These are phyloP conservation scores for Xylaria bambusicola DNA, from an alignment of 495 filamentous ascomycete genomes.

Conservation along the genomic window DNA sequence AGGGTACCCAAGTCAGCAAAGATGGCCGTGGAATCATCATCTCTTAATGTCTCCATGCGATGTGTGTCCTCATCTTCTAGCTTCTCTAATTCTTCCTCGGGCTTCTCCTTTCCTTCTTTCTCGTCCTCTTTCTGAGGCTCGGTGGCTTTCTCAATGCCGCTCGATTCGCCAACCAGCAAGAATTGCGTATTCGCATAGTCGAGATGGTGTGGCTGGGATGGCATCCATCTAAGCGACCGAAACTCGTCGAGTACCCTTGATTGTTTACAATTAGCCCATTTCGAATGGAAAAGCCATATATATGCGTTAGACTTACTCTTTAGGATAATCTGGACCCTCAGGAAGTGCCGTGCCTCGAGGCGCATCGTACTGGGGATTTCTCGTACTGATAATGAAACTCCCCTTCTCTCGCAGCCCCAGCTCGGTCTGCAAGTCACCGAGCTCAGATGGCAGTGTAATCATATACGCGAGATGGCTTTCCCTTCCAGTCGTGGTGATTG, in stretches of 20 bases:
- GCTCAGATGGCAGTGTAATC: conserved; percentile 70
- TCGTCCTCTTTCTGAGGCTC: conserved; percentile 60
- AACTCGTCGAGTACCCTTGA: conserved; percentile 71
- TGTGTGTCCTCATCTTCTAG: conserved; percentile 46
- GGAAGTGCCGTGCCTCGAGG: conserved; percentile 65
- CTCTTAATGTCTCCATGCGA: conserved; percentile 39
- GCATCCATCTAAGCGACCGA: conserved; percentile 69
- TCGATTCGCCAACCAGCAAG: conserved; percentile 75
- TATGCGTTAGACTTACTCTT: conserved; percentile 57
- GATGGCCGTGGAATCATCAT: conserved; percentile 42
- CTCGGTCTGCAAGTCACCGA: conserved; percentile 73
- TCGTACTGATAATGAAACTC: conserved; percentile 76
- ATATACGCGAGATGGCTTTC: conserved; percentile 81
- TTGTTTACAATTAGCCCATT: conserved; percentile 4
- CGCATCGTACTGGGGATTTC: conserved; percentile 72
- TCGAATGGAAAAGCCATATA: neutral
- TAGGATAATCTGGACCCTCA: conserved; percentile 69
- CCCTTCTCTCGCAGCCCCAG: conserved; percentile 73
- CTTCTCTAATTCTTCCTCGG: conserved; percentile 51
- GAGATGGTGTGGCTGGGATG: conserved; percentile 72
- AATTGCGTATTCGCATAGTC: conserved; percentile 80
- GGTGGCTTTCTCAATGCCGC: conserved; percentile 63
- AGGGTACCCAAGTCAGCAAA: conserved; percentile 43
- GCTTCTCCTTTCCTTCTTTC: conserved; percentile 58
- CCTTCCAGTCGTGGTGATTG: conserved; percentile 69